Percentiles rank a stretch among this genome's conserved stretches.
phyloP scores from a whole-genome alignment of 805 yeast species.

The Yarrowia sp. region DNA sequence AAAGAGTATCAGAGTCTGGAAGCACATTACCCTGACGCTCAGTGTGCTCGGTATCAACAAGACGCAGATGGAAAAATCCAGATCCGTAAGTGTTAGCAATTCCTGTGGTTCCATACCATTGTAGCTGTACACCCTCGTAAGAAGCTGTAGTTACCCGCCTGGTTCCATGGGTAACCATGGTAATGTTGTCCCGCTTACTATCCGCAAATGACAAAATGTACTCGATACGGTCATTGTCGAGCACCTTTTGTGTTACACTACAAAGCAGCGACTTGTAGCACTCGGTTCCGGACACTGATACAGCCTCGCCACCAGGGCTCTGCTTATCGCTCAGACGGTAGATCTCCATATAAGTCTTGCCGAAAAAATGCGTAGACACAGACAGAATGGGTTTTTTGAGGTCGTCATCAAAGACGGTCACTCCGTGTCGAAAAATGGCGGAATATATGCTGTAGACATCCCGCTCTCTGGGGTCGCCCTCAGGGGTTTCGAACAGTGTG shows the following conservation, averaged over 20 bases:
- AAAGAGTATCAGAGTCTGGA: slow-evolving; percentile 4
- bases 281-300: not conserved
- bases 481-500: slow-evolving; percentile 19
- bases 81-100: slow-evolving; percentile 19
- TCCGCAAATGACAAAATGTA: not conserved
- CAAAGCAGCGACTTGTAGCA: slow-evolving; percentile 10
- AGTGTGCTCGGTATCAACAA: slow-evolving; percentile 2
- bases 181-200: not conserved
- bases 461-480: slow-evolving; percentile 12
- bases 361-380: slow-evolving; percentile 22
- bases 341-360: slow-evolving; percentile 23
- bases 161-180: slow-evolving; percentile 22
- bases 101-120: slow-evolving; percentile 25
- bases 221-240: slow-evolving; percentile 14
- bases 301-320: not conserved
- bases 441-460: slow-evolving; percentile 20
- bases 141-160: slow-evolving; percentile 15
- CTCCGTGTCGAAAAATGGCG: slow-evolving; percentile 10
- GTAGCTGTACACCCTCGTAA: slow-evolving; percentile 2
- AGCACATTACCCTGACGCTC: slow-evolving; percentile 8
- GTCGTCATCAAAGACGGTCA: slow-evolving; percentile 13
- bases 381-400: slow-evolving; percentile 17
- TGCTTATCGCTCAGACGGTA: not conserved
- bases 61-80: slow-evolving; percentile 11
- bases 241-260: slow-evolving; percentile 9